Percentiles rank a stretch among this genome's conserved stretches.
phyloP scores from a whole-genome alignment of 495 filamentous ascomycete species.

The Aspergillus diversus region DNA sequence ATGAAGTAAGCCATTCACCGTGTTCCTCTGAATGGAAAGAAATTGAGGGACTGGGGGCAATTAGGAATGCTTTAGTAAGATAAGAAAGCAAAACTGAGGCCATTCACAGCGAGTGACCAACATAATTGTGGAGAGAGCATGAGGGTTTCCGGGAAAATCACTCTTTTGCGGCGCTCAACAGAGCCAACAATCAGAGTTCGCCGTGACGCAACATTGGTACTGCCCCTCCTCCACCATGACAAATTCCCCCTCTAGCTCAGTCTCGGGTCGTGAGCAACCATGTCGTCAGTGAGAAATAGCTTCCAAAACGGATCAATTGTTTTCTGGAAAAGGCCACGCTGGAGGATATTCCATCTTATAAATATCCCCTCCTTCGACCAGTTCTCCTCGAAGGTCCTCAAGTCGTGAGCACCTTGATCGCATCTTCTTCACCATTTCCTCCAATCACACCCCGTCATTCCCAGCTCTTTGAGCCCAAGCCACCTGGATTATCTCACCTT shows the following conservation, averaged over 20 bases:
- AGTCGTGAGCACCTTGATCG: conserved; percentile 39
- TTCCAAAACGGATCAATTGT: neutral
- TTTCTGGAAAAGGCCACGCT: neutral
- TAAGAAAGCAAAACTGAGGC: neutral
- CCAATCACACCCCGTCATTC: conserved; percentile 8
- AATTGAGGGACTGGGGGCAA: neutral
- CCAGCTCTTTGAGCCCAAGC: neutral
- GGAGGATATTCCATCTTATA: conserved; percentile 23
- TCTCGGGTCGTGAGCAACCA: conserved; percentile 8
- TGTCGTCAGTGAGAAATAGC: conserved; percentile 15
- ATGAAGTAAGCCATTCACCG: neutral
- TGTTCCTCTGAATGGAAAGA: neutral
- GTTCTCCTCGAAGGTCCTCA: conserved; percentile 35
- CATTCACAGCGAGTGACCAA: neutral
- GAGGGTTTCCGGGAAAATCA: neutral
- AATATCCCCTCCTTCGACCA: conserved; percentile 29
- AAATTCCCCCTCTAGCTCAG: conserved; percentile 21
- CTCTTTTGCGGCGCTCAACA: neutral
- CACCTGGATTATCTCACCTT: neutral
- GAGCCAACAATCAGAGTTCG: neutral
- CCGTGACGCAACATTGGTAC: conserved; percentile 19
- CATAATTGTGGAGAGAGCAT: neutral
- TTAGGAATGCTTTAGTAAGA: neutral
- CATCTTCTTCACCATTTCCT: conserved; percentile 9
- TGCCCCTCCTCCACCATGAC: conserved; percentile 21